Evolutionary conservation across 805 yeast genomes (phyloP).

Genomic region (Ogataea siamensis): DNA sequence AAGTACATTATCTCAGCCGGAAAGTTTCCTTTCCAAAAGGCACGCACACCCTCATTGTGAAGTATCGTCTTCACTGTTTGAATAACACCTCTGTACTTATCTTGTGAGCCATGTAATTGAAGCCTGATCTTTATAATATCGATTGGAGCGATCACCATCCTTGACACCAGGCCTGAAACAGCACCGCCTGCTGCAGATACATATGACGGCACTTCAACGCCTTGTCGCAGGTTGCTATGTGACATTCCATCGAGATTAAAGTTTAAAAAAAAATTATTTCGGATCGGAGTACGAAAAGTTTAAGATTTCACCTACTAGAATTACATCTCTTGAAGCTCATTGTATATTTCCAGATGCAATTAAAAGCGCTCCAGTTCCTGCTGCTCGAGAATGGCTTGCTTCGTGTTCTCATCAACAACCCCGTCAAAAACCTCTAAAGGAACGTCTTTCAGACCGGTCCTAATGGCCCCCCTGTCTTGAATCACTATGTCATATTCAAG

Average conservation of each 20-base stretch:
- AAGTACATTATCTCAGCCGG: constrained; percentile 89
- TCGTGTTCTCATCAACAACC: constrained; percentile 54
- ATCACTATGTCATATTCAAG: constrained; percentile 48
- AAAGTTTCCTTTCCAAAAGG: constrained; percentile 94
- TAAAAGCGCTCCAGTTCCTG: constrained; percentile 51
- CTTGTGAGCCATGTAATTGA: constrained; percentile 49
- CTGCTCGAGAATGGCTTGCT: constrained; percentile 61
- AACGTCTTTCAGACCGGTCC: constrained; percentile 66
- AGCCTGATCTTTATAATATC: constrained; percentile 76
- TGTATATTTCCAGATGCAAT: too few species aligned
- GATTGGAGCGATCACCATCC: constrained; percentile 64
- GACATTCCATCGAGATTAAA: constrained; percentile 14
- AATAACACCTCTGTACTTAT: constrained; percentile 36
- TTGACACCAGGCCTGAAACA: constrained; percentile 58
- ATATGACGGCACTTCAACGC: constrained; percentile 48
- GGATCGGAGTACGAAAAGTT: constrained; percentile 5
- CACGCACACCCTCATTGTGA: constrained; percentile 54
- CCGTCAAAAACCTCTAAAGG: constrained; percentile 58
- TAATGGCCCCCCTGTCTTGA: constrained; percentile 36
- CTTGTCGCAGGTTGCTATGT: constrained; percentile 32
- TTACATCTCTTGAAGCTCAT: too few species aligned
- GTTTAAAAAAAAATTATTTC: constrained; percentile 7
- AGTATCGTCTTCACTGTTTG: constrained; percentile 43
- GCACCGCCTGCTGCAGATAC: constrained; percentile 71
- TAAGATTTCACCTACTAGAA: too few species aligned